A percentile compares a stretch with the other conserved stretches of the same genome.
These are phyloP conservation scores for Microbotryum lychnidis-dioicae DNA, from an alignment of 1,284 basidiomycete species.

Conservation along the genomic window DNA sequence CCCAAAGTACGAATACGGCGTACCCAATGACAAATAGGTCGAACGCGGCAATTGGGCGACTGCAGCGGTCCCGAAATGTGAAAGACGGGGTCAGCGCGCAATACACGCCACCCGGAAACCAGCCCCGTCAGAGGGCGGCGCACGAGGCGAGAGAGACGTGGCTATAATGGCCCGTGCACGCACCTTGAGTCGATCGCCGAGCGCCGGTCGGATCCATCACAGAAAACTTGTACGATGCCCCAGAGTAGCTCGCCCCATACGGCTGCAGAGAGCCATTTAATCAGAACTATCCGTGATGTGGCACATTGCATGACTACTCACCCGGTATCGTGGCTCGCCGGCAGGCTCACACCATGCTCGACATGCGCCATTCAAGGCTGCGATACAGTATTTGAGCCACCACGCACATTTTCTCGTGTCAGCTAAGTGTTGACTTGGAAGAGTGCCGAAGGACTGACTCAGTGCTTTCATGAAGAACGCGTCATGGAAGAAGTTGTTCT, in stretches of 20 bases:
- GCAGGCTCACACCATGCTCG: slow-evolving; percentile 63
- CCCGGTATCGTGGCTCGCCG: slow-evolving; percentile 43
- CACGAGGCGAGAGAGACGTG: slow-evolving; percentile 1
- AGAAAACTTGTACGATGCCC: slow-evolving; percentile 95
- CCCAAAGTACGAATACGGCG: slow-evolving; percentile 92
- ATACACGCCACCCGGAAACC: too few species aligned
- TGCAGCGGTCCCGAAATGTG: slow-evolving; percentile 35
- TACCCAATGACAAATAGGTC: slow-evolving; percentile 75
- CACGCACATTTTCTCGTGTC: slow-evolving; percentile 5
- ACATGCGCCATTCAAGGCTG: slow-evolving; percentile 89
- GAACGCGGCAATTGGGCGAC: slow-evolving; percentile 89
- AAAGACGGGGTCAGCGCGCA: not conserved
- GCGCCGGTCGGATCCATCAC: slow-evolving; percentile 86
- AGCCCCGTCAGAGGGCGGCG: not conserved
- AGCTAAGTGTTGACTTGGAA: slow-evolving; percentile 9
- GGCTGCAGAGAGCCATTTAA: slow-evolving; percentile 50
- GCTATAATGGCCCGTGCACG: slow-evolving; percentile 12
- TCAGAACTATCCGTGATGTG: not conserved
- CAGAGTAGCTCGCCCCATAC: slow-evolving; percentile 86
- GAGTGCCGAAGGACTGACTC: slow-evolving; percentile 46
- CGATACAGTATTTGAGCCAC: not conserved
- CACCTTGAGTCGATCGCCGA: slow-evolving; percentile 81
- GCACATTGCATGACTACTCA: not conserved
- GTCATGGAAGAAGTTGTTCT: slow-evolving; percentile 98
- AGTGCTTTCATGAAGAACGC: slow-evolving; percentile 98